A percentile compares a stretch with the other conserved stretches of the same genome.
These are phyloP conservation scores for Halophytophthora batemanensis DNA, from an alignment of 352 stramenopile genomes.

Conservation along the genomic window DNA sequence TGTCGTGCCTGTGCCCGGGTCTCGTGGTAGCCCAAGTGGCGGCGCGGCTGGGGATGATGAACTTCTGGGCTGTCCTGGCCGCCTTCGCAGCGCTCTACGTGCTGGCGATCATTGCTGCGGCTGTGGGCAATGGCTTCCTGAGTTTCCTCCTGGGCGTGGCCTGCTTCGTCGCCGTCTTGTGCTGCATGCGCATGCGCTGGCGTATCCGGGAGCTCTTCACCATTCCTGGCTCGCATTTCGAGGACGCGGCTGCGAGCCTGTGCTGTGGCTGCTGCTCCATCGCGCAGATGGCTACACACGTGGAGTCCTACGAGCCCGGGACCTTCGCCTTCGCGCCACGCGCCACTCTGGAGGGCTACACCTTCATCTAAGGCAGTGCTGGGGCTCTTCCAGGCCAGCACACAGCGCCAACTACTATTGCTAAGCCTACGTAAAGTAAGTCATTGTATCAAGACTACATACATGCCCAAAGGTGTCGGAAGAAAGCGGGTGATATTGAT, in stretches of 20 bases:
- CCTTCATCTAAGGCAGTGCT: slow-evolving; percentile 33
- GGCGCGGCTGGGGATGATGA: slow-evolving; percentile 54
- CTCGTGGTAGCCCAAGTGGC: slow-evolving; percentile 61
- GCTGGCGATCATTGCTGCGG: slow-evolving; percentile 34
- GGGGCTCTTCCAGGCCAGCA: background rate
- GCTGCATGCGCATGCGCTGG: slow-evolving; percentile 50
- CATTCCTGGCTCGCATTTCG: slow-evolving; percentile 53
- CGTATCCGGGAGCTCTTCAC: slow-evolving; percentile 56
- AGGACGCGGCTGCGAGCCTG: slow-evolving; percentile 43
- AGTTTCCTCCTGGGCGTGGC: slow-evolving; percentile 44
- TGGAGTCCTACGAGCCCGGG: slow-evolving; percentile 76
- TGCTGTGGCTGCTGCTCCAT: slow-evolving; percentile 77
- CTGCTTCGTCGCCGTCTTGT: slow-evolving; percentile 34
- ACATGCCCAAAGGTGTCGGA: too few relatives aligned
- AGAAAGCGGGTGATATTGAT: too few relatives aligned
- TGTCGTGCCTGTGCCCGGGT: slow-evolving; percentile 64
- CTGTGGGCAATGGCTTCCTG: slow-evolving; percentile 36
- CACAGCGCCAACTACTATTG: too few relatives aligned
- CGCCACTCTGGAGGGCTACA: slow-evolving; percentile 65
- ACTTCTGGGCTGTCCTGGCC: slow-evolving; percentile 52
- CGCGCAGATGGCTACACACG: slow-evolving; percentile 76
- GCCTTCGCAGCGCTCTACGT: slow-evolving; percentile 53
- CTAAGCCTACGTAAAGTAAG: too few relatives aligned
- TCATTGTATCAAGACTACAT: too few relatives aligned
- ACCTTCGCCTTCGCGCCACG: slow-evolving; percentile 54